Evolutionary conservation across 2,329 filamentous ascomycete species (phyloP), one percentile per base, ranked within the genome.

Genomic region (Fusarium nodosum): DNA sequence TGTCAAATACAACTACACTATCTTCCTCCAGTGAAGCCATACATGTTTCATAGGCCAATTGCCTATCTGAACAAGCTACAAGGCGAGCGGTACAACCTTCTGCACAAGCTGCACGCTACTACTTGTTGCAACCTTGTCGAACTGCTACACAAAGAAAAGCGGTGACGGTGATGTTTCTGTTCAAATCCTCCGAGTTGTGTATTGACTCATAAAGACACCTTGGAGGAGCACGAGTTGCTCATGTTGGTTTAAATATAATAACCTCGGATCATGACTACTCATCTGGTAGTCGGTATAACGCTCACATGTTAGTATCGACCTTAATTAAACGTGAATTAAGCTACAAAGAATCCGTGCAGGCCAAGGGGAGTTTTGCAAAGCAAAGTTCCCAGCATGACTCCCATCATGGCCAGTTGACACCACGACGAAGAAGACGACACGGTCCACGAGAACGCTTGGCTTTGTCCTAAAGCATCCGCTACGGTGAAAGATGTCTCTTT

Each of bases 141-240:
- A 65, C 62, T 63, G 72, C 48, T 69, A 71, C 71, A 74, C 66
- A 59, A 71, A 13, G 56, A 71, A 66, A 39, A 60, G 69, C 52
- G 68, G 68, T 67, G 68, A 67, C 56, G 42, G 46, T 22, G 33
- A 34, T 34, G 53, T 39, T 28, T 46, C 24, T n/a, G 38, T 33
- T 54, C 54, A 26, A 50, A 56, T 36, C 28, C 31, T 46, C 30
- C 30, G 44, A 50, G 18, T 20, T n/a, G 24, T 28, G 24, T 24
- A 33, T 36, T 31, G 28, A 20, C 24, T 46, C 39, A 38, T 42
- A 6, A 16, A 41, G 31, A 38, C 22, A 42, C 30, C n/a, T 13
- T 22, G 24, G 41, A 33, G 28, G 28, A 24, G 31, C 18, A 28
- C 33, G 20, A 18, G 41, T 46, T 45, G 16, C 22, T 39, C 15